phyloP scores from a whole-genome alignment of 2,329 filamentous ascomycete genomes.

The Coniochaeta sp. region DNA sequence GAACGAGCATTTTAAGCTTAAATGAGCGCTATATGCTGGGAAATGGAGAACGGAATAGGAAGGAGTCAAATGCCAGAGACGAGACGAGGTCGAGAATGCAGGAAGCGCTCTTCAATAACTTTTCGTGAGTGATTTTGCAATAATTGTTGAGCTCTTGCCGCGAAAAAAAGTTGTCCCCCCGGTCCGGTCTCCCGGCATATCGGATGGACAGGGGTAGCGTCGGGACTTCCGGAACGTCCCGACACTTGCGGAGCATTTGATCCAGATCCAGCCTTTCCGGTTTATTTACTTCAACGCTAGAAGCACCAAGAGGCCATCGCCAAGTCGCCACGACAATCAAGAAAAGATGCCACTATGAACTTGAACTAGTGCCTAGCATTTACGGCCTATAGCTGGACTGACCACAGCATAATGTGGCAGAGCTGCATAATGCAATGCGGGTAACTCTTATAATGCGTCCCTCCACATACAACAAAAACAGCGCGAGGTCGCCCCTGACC shows the following conservation, averaged over 20 bases:
- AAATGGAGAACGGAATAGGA: background rate
- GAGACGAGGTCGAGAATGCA: background rate
- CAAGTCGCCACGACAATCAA: too few species aligned
- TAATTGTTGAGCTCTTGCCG: background rate
- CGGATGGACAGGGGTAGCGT: background rate
- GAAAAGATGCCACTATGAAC: too few species aligned
- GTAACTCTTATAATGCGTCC: too few species aligned
- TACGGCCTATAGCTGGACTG: too few species aligned
- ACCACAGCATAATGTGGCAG: too few species aligned
- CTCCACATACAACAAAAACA: too few species aligned
- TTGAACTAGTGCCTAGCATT: too few species aligned
- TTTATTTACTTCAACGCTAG: too few species aligned
- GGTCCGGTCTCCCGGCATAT: background rate
- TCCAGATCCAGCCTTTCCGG: too few species aligned
- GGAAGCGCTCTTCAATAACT: background rate
- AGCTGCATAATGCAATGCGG: too few species aligned
- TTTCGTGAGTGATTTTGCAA: slow-evolving; percentile 1
- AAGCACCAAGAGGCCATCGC: too few species aligned
- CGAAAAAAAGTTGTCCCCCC: background rate
- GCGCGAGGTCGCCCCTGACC: too few species aligned
- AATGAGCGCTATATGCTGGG: background rate
- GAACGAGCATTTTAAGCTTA: slow-evolving; percentile 21
- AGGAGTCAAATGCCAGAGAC: background rate
- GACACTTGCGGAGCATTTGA: background rate
- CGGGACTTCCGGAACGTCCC: background rate